Conservation (phyloP, 2,329 filamentous ascomycete species). For the Mycosphaerella sp. region DNA sequence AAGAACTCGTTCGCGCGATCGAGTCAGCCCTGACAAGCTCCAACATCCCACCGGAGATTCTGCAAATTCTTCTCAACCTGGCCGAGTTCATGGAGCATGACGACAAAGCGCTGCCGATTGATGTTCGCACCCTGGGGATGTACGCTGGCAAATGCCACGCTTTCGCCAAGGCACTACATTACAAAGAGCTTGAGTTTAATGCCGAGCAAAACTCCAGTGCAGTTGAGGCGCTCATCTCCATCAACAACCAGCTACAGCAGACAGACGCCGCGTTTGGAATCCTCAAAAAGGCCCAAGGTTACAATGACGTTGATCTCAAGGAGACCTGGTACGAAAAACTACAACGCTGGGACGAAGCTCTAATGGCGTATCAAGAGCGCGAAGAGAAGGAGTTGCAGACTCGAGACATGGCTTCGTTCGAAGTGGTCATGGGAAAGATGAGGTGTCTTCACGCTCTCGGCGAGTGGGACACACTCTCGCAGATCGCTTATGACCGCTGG, state of each 20-base stretch:
- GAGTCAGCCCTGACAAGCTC: slow-evolving; percentile 92
- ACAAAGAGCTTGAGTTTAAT: slow-evolving; percentile 97
- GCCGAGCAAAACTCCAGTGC: slow-evolving; percentile 94
- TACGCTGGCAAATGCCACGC: slow-evolving; percentile 96
- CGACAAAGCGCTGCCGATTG: slow-evolving; percentile 95
- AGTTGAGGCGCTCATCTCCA: slow-evolving; percentile 95
- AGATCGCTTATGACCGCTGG: slow-evolving; percentile 88
- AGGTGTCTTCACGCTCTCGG: slow-evolving; percentile 92
- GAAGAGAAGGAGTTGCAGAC: slow-evolving; percentile 58
- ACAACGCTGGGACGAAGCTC: slow-evolving; percentile 94
- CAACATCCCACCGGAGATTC: slow-evolving; percentile 90
- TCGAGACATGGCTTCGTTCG: slow-evolving; percentile 56
- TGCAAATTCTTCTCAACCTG: slow-evolving; percentile 88
- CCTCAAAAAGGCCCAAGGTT: slow-evolving; percentile 87
- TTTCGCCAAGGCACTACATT: slow-evolving; percentile 95
- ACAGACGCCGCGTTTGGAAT: slow-evolving; percentile 99
- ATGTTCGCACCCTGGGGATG: slow-evolving; percentile 87
- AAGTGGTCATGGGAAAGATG: slow-evolving; percentile 99
- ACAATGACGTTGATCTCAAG: slow-evolving; percentile 90
- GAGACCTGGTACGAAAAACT: slow-evolving; percentile 99
- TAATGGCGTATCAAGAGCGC: slow-evolving; percentile 84
- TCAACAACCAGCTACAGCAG: slow-evolving; percentile 98
- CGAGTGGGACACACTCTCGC: slow-evolving; percentile 92
- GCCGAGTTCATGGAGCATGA: slow-evolving; percentile 99
- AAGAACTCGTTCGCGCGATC: slow-evolving; percentile 91